phyloP scores from a whole-genome alignment of 1,284 basidiomycete species.

The Ganoderma multipileum region DNA sequence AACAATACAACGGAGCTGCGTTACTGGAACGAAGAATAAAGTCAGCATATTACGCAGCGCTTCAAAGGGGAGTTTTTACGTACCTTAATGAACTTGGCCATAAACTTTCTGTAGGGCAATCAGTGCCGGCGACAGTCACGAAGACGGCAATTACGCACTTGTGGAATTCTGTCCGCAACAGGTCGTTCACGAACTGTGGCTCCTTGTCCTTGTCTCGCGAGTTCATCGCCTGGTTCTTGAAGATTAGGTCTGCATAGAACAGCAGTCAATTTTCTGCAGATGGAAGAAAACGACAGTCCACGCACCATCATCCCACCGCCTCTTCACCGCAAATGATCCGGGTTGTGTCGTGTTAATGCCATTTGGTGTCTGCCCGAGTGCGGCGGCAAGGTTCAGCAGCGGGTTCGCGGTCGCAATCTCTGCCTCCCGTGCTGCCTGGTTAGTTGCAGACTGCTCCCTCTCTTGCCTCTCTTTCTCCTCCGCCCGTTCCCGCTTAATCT shows the following conservation, averaged over 20 bases:
- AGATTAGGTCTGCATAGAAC: conserved; percentile 78
- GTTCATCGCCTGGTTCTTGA: conserved; percentile 93
- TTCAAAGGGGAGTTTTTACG: conserved; percentile 5
- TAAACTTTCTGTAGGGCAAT: conserved; percentile 65
- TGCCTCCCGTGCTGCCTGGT: conserved; percentile 74
- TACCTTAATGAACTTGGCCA: conserved; percentile 82
- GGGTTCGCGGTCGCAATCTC: conserved; percentile 90
- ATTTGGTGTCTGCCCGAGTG: conserved; percentile 73
- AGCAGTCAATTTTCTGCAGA: neutral
- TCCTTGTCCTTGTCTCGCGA: conserved; percentile 70
- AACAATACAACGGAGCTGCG: neutral
- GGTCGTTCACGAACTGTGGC: conserved; percentile 91
- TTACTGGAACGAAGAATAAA: neutral
- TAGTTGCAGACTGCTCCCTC: conserved; percentile 71
- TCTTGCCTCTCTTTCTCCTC: conserved; percentile 90
- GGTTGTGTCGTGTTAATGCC: conserved; percentile 79
- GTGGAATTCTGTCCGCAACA: conserved; percentile 92
- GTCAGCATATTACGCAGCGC: neutral
- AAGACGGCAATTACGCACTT: conserved; percentile 70
- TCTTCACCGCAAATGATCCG: conserved; percentile 89
- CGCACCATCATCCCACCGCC: conserved; percentile 93
- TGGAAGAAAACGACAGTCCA: neutral
- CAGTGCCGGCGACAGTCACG: conserved; percentile 1
- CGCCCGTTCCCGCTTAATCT: conserved; percentile 93
- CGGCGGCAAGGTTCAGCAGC: conserved; percentile 87